phyloP scores from a whole-genome alignment of 495 filamentous ascomycete species.

The Penicillium bovifimosum region DNA sequence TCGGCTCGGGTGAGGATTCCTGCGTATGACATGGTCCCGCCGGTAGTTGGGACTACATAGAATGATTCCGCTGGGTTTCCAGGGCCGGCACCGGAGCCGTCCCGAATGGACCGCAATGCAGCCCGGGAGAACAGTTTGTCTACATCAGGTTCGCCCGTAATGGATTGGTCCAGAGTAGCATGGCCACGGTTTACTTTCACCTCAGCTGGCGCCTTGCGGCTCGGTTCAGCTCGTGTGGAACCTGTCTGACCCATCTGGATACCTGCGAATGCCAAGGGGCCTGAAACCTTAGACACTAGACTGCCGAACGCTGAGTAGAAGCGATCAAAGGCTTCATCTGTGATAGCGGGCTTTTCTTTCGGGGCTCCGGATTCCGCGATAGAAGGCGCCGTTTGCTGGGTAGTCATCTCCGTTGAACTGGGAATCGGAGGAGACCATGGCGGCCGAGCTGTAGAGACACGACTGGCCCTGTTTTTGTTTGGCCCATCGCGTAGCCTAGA shows the following conservation, averaged over 20 bases:
- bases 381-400: constrained; percentile 31
- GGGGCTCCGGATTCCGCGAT: constrained; percentile 13
- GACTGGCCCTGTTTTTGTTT: constrained; percentile 23
- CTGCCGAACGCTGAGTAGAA: constrained; percentile 88
- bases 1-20: constrained; percentile 71
- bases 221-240: constrained; percentile 31
- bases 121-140: constrained; percentile 72
- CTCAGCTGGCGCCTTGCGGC: constrained; percentile 37
- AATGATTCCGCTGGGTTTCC: constrained; percentile 69
- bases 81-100: constrained; percentile 39
- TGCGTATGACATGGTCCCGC: constrained; percentile 84
- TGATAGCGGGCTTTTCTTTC: constrained; percentile 16
- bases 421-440: constrained; percentile 34
- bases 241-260: constrained; percentile 66
- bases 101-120: constrained; percentile 64
- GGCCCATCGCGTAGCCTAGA: constrained; percentile 26
- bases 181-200: constrained; percentile 36
- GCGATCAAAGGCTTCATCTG: constrained; percentile 77
- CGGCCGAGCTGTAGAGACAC: constrained; percentile 24
- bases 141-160: constrained; percentile 62
- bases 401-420: constrained; percentile 33
- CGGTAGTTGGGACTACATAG: constrained; percentile 88
- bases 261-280: constrained; percentile 85
- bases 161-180: constrained; percentile 33
- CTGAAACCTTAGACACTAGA: constrained; percentile 77